Conservation (phyloP, 306 rosid genomes). For the Dalbergia cochinchinensis region DNA sequence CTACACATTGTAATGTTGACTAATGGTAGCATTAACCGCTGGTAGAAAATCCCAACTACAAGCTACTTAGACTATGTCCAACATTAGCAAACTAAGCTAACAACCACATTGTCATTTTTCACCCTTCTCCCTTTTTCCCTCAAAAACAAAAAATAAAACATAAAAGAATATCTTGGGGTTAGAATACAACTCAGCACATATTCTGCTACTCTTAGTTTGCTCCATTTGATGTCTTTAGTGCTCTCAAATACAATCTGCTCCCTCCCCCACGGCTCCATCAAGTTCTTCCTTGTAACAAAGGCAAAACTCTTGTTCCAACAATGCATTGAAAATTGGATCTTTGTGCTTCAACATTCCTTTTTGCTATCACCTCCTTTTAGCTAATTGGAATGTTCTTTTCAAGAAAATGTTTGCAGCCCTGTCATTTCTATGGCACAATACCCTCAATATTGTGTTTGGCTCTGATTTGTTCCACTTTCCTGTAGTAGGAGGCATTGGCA, state of each 20-base stretch:
- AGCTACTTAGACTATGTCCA: constrained; percentile 46
- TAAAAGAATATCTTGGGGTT: constrained; percentile 43
- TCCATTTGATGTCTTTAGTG: constrained; percentile 13
- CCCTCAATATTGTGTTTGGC: constrained; percentile 90
- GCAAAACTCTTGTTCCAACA: constrained; percentile 24
- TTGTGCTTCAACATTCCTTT: constrained; percentile 32
- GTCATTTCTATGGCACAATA: constrained; percentile 86
- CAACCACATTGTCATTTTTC: neutral
- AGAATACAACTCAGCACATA: constrained; percentile 38
- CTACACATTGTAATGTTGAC: constrained; percentile 19
- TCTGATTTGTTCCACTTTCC: constrained; percentile 90
- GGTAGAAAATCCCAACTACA: constrained; percentile 41
- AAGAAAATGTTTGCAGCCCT: constrained; percentile 76
- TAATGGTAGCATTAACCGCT: constrained; percentile 40
- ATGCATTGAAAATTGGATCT: constrained; percentile 13
- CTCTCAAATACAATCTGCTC: neutral
- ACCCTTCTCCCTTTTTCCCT: constrained; percentile 32
- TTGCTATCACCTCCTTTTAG: constrained; percentile 70
- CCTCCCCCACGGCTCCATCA: constrained; percentile 12
- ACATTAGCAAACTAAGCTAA: constrained; percentile 46
- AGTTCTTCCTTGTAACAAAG: constrained; percentile 25
- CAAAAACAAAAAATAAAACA: neutral
- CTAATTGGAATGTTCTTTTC: constrained; percentile 82
- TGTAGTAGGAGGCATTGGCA: constrained; percentile 93
- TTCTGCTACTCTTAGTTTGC: neutral